phyloP scores from a whole-genome alignment of 257 asterid species.

The Pogostemon cablin region DNA sequence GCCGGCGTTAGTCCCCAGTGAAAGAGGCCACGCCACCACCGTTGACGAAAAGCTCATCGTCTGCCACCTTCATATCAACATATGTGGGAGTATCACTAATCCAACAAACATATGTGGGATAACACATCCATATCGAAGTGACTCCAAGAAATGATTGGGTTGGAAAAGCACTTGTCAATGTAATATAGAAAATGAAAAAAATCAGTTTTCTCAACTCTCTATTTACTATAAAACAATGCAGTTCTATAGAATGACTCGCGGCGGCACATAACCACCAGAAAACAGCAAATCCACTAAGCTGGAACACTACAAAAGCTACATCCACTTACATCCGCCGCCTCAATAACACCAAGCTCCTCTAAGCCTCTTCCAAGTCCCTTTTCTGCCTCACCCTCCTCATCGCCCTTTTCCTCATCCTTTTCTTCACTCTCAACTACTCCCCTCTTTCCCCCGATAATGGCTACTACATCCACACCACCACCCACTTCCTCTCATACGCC shows the following conservation, averaged over 20 bases:
- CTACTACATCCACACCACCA: no score
- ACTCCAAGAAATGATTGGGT: no score
- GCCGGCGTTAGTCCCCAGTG: conserved; percentile 58
- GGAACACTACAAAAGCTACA: conserved; percentile 72
- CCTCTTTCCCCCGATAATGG: conserved; percentile 38
- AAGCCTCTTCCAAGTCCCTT: conserved; percentile 29
- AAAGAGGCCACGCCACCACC: conserved; percentile 49
- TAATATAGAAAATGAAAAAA: no score
- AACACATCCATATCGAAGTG: no score
- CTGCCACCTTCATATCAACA: conserved; percentile 45
- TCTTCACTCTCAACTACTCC: conserved; percentile 71
- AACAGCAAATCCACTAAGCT: conserved; percentile 63
- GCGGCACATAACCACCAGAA: conserved; percentile 40
- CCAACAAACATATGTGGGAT: no score
- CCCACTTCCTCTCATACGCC: no score
- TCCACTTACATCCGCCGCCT: conserved; percentile 69
- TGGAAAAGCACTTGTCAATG: no score
- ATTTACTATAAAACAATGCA: conserved; percentile 32
- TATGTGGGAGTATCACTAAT: no score
- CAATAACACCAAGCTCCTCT: conserved; percentile 68
- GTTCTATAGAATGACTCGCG: conserved; percentile 30
- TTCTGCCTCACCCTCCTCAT: conserved; percentile 28
- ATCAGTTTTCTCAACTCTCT: no score
- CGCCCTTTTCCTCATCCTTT: conserved; percentile 68
- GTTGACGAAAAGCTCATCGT: conserved; percentile 45